A percentile compares a stretch with the other conserved stretches of the same genome.
Conservation (phyloP, 129 eudicot genomes). For the Lactuca saligna region DNA sequence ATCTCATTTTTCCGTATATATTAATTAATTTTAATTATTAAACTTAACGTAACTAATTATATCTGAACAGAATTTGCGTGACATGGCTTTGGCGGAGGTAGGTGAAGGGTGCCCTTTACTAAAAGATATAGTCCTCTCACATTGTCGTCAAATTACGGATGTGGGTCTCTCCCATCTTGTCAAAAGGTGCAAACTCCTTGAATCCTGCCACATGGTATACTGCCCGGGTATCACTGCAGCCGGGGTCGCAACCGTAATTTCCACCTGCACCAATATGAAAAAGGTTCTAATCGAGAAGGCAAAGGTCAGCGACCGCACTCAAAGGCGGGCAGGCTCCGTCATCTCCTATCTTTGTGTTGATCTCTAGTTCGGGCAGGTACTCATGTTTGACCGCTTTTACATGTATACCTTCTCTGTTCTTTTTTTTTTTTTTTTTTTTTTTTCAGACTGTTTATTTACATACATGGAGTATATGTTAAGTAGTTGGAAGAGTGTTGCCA, state of each 20-base stretch:
- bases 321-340: constrained; percentile 79
- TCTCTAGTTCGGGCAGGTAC: constrained; percentile 32
- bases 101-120: constrained; percentile 81
- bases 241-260: constrained; percentile 79
- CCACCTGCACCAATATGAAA: constrained; percentile 69
- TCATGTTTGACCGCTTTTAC: not conserved
- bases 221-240: constrained; percentile 75
- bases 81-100: constrained; percentile 69
- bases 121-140: constrained; percentile 76
- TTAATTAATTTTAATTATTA: no score
- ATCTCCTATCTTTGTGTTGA: constrained; percentile 85
- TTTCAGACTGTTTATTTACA: not conserved
- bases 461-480: not conserved
- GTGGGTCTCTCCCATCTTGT: constrained; percentile 65
- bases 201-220: constrained; percentile 85
- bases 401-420: not conserved
- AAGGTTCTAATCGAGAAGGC: constrained; percentile 79
- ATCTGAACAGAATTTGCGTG: constrained; percentile 58
- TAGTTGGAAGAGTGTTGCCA: not conserved
- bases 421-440: not conserved
- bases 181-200: constrained; percentile 52
- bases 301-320: constrained; percentile 79
- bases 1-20: not conserved
- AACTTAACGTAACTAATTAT: not conserved
- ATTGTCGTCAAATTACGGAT: constrained; percentile 83